Evolutionary conservation across 179 eudicot species (phyloP).

Genomic region (Nepenthes alata): DNA sequence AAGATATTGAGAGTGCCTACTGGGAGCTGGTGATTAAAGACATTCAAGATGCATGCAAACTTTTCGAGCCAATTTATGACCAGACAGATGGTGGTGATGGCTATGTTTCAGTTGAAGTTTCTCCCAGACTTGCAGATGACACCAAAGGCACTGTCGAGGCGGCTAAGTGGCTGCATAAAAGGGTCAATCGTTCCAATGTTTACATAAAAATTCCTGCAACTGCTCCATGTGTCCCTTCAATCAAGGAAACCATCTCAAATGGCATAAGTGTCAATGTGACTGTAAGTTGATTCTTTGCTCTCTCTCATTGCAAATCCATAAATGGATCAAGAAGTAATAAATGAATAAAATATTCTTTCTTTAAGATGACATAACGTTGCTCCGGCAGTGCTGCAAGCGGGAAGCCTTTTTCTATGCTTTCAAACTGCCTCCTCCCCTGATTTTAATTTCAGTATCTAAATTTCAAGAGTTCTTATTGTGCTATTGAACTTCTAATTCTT

Average conservation of each 20-base stretch:
- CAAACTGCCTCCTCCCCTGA: too few species aligned
- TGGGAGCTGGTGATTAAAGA: constrained; percentile 97
- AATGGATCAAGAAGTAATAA: too few species aligned
- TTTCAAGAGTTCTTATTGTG: too few species aligned
- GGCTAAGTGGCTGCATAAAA: constrained; percentile 84
- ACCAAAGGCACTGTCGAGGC: constrained; percentile 77
- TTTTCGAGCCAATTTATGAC: constrained; percentile 82
- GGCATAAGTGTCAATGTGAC: constrained; percentile 96
- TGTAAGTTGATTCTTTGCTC: constrained; percentile 32
- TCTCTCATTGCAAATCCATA: too few species aligned
- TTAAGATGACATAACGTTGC: too few species aligned
- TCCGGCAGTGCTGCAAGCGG: too few species aligned
- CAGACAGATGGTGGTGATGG: constrained; percentile 82
- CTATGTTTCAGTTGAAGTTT: constrained; percentile 95
- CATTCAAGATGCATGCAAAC: constrained; percentile 87
- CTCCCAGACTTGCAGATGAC: constrained; percentile 93
- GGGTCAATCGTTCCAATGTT: constrained; percentile 71
- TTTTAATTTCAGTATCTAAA: too few species aligned
- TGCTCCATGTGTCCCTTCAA: constrained; percentile 86
- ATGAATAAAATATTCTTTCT: too few species aligned
- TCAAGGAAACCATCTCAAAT: constrained; percentile 68
- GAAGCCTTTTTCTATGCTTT: too few species aligned
- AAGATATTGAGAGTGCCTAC: constrained; percentile 79
- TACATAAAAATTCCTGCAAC: constrained; percentile 97
- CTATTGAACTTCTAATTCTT: too few species aligned